These are phyloP conservation scores for Phalaenopsis equestris DNA, from an alignment of 106 monocot species.

Conservation along the genomic window DNA sequence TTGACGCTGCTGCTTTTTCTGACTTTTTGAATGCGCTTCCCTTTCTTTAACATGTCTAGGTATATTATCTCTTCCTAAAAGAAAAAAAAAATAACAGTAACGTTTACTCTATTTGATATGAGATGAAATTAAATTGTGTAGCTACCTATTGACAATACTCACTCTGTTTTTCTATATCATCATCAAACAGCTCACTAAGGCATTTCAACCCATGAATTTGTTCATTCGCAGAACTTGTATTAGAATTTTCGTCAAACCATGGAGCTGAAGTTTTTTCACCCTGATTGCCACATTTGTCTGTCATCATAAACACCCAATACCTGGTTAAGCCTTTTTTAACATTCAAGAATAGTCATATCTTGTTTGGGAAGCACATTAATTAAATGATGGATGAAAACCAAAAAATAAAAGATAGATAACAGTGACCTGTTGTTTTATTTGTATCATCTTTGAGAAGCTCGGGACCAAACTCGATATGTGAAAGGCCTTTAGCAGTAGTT, in stretches of 20 bases:
- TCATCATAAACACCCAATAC: constrained; percentile 2
- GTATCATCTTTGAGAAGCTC: constrained; percentile 14
- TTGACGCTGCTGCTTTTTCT: constrained; percentile 7
- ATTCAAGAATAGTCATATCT: not conserved
- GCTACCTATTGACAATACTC: constrained; percentile 3
- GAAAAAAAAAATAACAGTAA: constrained; percentile 4
- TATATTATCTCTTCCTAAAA: constrained; percentile 24
- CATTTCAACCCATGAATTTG: constrained; percentile 20
- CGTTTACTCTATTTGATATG: not conserved
- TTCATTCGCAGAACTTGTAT: not conserved
- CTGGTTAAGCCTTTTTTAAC: not conserved
- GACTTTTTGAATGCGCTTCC: constrained; percentile 12
- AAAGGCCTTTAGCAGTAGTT: constrained; percentile 4
- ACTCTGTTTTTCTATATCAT: constrained; percentile 31
- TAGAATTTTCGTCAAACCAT: not conserved
- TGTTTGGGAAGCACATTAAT: too few relatives aligned
- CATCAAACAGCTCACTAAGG: constrained; percentile 21
- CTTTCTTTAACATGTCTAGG: constrained; percentile 15
- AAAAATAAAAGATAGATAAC: not conserved
- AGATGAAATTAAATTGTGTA: not conserved
- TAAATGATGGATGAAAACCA: too few relatives aligned
- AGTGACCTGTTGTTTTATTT: constrained; percentile 40
- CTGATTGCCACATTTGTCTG: not conserved
- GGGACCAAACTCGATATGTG: constrained; percentile 1
- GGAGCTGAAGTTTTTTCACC: constrained; percentile 19